phyloP scores from a whole-genome alignment of 2,329 filamentous ascomycete species.

The Colletotrichum horii region DNA sequence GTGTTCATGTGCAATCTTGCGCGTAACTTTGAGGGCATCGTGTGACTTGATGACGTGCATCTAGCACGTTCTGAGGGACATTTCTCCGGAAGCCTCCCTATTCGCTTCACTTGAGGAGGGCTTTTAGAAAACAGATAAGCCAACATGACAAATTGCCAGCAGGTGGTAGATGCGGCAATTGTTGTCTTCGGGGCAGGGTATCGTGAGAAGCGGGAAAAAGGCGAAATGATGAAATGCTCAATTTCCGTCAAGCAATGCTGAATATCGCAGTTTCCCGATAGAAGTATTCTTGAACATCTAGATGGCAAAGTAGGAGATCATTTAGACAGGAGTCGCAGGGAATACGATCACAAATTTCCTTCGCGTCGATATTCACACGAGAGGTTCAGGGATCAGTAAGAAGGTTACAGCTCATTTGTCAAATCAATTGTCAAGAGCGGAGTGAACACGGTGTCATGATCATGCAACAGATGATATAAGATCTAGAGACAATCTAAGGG shows the following conservation, averaged over 20 bases:
- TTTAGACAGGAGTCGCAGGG: neutral
- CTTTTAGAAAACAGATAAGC: too few species aligned
- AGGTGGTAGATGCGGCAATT: neutral
- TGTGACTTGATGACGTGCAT: neutral
- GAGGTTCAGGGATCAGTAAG: neutral
- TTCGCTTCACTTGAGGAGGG: neutral
- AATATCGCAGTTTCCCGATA: neutral
- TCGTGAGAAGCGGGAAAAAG: neutral
- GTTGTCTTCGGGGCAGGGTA: neutral
- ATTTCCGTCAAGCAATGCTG: neutral
- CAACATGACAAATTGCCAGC: neutral
- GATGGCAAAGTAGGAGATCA: neutral
- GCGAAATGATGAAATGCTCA: accelerated
- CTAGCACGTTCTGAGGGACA: neutral
- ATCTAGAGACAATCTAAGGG: constrained; percentile 19
- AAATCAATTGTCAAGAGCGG: neutral
- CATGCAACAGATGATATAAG: neutral
- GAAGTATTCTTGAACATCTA: neutral
- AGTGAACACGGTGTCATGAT: neutral
- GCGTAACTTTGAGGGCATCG: neutral
- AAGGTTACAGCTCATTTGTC: neutral
- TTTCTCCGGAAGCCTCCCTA: neutral
- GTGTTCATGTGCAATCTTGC: neutral
- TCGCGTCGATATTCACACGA: neutral
- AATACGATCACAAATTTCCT: accelerated